Evolutionary conservation across 257 asterid species (phyloP), one percentile per base, ranked within the genome.

Genomic region (Solanum chiquidenum): DNA sequence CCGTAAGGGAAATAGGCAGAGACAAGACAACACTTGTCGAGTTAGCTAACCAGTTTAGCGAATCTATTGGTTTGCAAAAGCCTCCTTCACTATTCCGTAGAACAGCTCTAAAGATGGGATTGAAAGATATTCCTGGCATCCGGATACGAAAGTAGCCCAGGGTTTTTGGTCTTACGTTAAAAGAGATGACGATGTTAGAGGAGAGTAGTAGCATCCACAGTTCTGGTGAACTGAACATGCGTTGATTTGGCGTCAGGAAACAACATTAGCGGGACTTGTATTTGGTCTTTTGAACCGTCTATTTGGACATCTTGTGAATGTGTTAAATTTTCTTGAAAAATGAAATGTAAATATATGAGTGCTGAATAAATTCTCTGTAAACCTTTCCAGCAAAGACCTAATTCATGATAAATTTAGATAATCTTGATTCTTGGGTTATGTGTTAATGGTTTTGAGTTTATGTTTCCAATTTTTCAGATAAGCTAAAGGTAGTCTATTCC

Each of bases 31-130:
- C 93, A 7, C 95, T 97, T n/a, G 98, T 92, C 3, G 95, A 93
- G 93, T 88, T 92, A 86, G 99, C 98, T 74, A 94, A 93, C 91
- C 93, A 90, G 34, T 95, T 97, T 89, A 88, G 96, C 52, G 92
- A 91, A n/a, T 95, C 98, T 1, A 97, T 97, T 49, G 98, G 98
- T n/a, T 90, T 95, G 84, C 90, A 92, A 87, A 95, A 92, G 88
- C 95, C 97, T 21, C 98, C 98, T 87, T 86, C 96, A 3, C 89
- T 97, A 42, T 92, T 87, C 90, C 91, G 98, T 52, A 95, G 88
- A 88, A 95, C 98, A 83, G 98, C 96, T 5, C 18, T 95, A 55
- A 97, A 95, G 90, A 97, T 97, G 98, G 98, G 99, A 87, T 89
- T 97, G 88, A 97, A 93, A 93, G 95, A 79, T 86, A 91, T 94